Evolutionary conservation across 805 yeast genomes (phyloP), one percentile per base, ranked within the genome.

Genomic region (Citeromyces matritensis): DNA sequence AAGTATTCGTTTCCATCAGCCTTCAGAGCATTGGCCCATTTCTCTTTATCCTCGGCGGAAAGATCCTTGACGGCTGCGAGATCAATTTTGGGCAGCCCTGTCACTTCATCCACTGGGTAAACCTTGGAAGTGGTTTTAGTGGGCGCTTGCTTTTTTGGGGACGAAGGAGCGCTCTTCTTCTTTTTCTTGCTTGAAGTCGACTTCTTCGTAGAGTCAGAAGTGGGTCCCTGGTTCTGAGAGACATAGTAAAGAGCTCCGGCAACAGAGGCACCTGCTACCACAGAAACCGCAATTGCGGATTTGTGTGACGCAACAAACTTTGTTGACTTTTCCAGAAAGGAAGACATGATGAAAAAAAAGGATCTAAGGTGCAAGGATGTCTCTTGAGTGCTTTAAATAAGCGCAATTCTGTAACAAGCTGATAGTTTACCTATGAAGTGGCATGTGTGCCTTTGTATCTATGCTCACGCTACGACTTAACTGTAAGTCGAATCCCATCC

Each of bases 1-100:
- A 82, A 91, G 35, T 60, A 70, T 32, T 63, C 65, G 55, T 91
- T 91, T 47, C 98, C 99, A 35, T 80, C 85, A 45, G 77, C 88
- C 58, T 91, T 91, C 57, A 88, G 68, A 27, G 76, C 73, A 33
- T 70, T 51, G 4, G 95, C 83, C 65, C 76, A 66, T 31, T 62
- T 60, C 27, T 69, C 76, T 53, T 63, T 75, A 42, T 71, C 69
- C 39, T 58, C 64, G 4, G 49, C 60, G 6, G 69, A 45, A 37
- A 79, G 61, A 3, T 45, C 40, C 8, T 55, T 47, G 15, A 75
- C 55, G 30, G 48, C 47, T 25, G 60, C 76, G 17, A 58, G 61
- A 26, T 65, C 55, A 28, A 80, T 45, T 12, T 57, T 59, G 4
- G 88, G 88, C 38, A 71, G 60, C 3, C 84, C 83, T 13, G 64